Percentiles rank a stretch among this genome's conserved stretches.
Evolutionary conservation across 352 stramenopile genomes (phyloP).

Genomic region (Pythium sp.): DNA sequence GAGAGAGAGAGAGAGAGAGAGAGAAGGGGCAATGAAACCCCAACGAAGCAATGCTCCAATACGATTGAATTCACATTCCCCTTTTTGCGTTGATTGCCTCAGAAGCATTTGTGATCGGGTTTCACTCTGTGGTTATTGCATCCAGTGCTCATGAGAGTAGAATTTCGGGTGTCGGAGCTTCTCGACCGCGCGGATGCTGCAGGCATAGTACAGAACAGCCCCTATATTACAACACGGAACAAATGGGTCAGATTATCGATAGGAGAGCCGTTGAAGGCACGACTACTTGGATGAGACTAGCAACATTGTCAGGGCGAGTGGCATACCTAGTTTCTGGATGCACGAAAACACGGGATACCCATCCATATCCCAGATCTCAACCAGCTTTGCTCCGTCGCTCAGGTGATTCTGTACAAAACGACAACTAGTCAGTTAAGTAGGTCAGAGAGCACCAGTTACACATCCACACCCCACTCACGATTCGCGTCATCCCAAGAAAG

Average conservation of each 20-base stretch:
- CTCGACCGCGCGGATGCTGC: slow-evolving; percentile 46
- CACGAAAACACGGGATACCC: slow-evolving; percentile 44
- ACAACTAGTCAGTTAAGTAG: neutral
- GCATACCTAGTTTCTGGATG: slow-evolving; percentile 52
- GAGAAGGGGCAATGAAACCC: neutral
- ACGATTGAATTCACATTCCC: neutral
- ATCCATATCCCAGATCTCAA: slow-evolving; percentile 41
- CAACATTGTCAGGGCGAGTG: neutral
- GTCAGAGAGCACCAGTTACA: neutral
- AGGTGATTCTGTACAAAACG: slow-evolving; percentile 28
- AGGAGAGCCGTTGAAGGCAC: neutral
- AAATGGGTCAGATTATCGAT: neutral
- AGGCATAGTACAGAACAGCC: slow-evolving; percentile 49
- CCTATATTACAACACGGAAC: slow-evolving; percentile 18
- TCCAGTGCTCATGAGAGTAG: slow-evolving; percentile 47
- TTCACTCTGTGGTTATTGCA: slow-evolving; percentile 1
- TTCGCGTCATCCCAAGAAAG: slow-evolving; percentile 32
- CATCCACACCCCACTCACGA: slow-evolving; percentile 25
- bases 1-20: slow-evolving; percentile 3
- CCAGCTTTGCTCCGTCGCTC: slow-evolving; percentile 22
- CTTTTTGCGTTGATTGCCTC: neutral
- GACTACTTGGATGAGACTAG: too few relatives aligned
- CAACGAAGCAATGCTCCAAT: neutral
- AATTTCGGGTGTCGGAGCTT: slow-evolving; percentile 51
- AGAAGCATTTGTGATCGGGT: too few relatives aligned